phyloP scores from a whole-genome alignment of 257 asterid species.

The Solanum rostratum region DNA sequence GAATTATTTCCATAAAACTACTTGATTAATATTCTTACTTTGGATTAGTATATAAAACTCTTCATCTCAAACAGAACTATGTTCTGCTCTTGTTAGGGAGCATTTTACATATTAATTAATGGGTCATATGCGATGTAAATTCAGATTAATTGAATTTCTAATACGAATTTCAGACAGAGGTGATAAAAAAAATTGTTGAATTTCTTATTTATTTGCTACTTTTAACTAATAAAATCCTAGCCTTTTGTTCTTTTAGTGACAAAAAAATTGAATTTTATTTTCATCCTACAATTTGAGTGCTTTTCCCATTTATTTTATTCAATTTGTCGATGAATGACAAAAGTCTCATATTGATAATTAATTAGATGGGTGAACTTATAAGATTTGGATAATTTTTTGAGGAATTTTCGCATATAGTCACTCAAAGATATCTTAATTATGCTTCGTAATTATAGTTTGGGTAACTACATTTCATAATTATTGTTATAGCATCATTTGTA shows the following conservation, averaged over 20 bases:
- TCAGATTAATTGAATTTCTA: too few species aligned
- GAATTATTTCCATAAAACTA: not conserved
- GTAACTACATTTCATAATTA: too few species aligned
- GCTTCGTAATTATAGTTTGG: too few species aligned
- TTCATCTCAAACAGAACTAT: not conserved
- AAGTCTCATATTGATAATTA: too few species aligned
- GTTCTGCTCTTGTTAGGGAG: not conserved
- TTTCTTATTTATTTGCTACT: not conserved
- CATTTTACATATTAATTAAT: not conserved
- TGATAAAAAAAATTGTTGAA: not conserved
- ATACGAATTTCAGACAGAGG: too few species aligned
- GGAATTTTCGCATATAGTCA: too few species aligned
- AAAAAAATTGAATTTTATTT: not conserved
- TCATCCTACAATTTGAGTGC: not conserved
- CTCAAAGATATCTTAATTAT: too few species aligned
- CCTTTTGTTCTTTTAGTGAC: not conserved
- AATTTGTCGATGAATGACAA: not conserved
- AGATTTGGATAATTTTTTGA: too few species aligned
- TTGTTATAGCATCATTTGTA: too few species aligned
- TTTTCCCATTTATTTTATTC: not conserved
- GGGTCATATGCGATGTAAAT: accelerated
- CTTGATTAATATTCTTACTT: not conserved
- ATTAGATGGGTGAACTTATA: too few species aligned
- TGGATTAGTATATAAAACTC: not conserved
- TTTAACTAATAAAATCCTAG: not conserved